Conservation (phyloP, 108 stramenopile species). For the Skeletonema marinoi region DNA sequence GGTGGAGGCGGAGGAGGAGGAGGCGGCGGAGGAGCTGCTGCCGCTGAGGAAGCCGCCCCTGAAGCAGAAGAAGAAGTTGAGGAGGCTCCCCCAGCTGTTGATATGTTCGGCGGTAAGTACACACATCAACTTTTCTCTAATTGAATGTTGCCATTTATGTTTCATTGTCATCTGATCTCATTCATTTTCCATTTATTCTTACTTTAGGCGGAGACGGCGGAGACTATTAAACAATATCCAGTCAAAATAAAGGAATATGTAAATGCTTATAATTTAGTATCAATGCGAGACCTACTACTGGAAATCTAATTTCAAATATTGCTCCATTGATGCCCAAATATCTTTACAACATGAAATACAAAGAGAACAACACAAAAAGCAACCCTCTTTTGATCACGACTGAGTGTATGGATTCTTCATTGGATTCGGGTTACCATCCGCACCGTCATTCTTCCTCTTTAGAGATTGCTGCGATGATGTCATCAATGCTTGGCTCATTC, state of each 20-base stretch:
- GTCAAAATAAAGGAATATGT: slow-evolving; percentile 8
- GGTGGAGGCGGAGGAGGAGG: slow-evolving; percentile 77
- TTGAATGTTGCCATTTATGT: background rate
- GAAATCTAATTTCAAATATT: background rate
- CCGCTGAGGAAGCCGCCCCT: slow-evolving; percentile 27
- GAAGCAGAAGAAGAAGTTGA: slow-evolving; percentile 54
- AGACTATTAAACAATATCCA: slow-evolving; percentile 40
- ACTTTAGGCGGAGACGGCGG: slow-evolving; percentile 62
- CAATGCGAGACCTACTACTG: background rate
- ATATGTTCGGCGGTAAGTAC: slow-evolving; percentile 42
- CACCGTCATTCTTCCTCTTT: slow-evolving; percentile 34
- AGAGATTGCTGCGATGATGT: slow-evolving; percentile 14
- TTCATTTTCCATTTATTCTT: background rate
- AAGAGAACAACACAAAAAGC: background rate
- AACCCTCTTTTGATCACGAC: background rate
- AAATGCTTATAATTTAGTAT: slow-evolving; percentile 9
- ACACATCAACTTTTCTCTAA: background rate
- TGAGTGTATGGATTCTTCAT: slow-evolving; percentile 42
- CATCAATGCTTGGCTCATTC: slow-evolving; percentile 2
- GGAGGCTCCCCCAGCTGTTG: slow-evolving; percentile 68
- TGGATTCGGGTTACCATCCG: background rate
- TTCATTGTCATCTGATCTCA: background rate
- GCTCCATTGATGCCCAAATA: background rate
- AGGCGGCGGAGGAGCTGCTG: slow-evolving; percentile 53
- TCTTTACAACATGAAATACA: background rate